Conservation (phyloP, 257 asterid genomes). For the Nicotiana benthamiana region DNA sequence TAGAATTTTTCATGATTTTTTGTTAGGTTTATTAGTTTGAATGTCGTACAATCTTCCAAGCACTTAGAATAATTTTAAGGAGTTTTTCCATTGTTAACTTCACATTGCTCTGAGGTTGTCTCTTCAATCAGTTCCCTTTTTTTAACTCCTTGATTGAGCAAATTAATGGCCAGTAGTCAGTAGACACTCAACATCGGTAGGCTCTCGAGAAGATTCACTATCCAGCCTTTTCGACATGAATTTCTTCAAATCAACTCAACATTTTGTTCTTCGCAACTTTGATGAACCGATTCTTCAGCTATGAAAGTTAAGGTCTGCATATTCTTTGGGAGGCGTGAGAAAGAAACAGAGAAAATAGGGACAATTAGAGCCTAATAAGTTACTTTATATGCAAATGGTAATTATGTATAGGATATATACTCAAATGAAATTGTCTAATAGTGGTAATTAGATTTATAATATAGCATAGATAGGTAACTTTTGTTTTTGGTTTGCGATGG, state of each 20-base stretch:
- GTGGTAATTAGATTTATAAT: too few relatives aligned
- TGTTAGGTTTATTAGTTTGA: too few relatives aligned
- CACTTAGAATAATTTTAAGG: slow-evolving; percentile 29
- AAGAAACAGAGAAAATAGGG: too few relatives aligned
- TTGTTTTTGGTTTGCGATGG: too few relatives aligned
- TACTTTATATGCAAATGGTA: too few relatives aligned
- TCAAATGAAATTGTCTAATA: too few relatives aligned
- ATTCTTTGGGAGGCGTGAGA: too few relatives aligned
- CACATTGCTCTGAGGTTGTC: slow-evolving; percentile 22
- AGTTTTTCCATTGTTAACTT: slow-evolving; percentile 14
- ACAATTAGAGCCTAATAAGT: too few relatives aligned
- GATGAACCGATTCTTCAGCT: background rate
- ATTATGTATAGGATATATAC: too few relatives aligned
- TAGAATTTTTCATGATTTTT: too few relatives aligned
- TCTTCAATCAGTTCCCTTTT: slow-evolving; percentile 17
- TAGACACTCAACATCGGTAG: slow-evolving; percentile 8
- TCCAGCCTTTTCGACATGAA: slow-evolving; percentile 7
- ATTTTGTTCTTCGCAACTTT: background rate
- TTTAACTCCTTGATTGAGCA: slow-evolving; percentile 12
- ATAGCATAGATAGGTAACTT: too few relatives aligned
- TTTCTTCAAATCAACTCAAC: background rate
- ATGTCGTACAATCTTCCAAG: slow-evolving; percentile 14
- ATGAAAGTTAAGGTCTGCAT: background rate
- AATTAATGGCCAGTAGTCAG: slow-evolving; percentile 9
- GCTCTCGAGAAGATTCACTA: slow-evolving; percentile 15